A percentile compares a stretch with the other conserved stretches of the same genome.
These are phyloP conservation scores for Alternaria ethzedia DNA, from an alignment of 2,329 filamentous ascomycete genomes.

Conservation along the genomic window DNA sequence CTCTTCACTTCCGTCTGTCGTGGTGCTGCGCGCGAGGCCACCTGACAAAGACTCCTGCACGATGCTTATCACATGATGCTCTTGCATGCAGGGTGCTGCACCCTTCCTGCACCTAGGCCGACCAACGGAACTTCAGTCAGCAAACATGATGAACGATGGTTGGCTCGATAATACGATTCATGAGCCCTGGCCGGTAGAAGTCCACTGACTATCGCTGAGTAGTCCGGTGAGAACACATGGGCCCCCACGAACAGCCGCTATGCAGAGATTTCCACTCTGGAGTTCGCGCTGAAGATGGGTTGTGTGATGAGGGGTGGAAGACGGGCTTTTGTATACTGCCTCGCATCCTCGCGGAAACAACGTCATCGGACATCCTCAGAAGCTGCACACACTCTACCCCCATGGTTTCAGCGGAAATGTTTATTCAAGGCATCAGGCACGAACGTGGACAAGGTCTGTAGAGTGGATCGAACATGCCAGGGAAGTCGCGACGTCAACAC, in stretches of 20 bases:
- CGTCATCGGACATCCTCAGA: not conserved
- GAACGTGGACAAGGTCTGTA: not conserved
- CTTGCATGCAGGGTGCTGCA: conserved; percentile 6
- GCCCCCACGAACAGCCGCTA: not conserved
- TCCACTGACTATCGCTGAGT: not conserved
- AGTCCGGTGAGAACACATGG: not conserved
- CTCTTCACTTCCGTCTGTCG: not conserved
- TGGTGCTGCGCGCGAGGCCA: conserved; percentile 4
- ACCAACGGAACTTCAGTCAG: conserved; percentile 10
- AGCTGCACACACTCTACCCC: not conserved
- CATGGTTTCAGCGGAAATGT: not conserved
- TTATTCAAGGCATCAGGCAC: not conserved
- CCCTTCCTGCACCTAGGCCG: conserved; percentile 4
- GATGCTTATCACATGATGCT: conserved; percentile 19
- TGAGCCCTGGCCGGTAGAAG: not conserved
- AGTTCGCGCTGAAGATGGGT: not conserved
- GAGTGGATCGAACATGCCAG: not conserved
- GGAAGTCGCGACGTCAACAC: not conserved
- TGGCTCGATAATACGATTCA: not conserved
- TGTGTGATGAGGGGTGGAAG: not conserved
- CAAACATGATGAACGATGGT: not conserved
- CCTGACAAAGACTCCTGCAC: conserved; percentile 9
- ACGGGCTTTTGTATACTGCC: not conserved
- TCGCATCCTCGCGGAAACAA: not conserved
- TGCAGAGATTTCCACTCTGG: not conserved